Conservation (phyloP, 495 filamentous ascomycete genomes). For the Aspergillus steynii region DNA sequence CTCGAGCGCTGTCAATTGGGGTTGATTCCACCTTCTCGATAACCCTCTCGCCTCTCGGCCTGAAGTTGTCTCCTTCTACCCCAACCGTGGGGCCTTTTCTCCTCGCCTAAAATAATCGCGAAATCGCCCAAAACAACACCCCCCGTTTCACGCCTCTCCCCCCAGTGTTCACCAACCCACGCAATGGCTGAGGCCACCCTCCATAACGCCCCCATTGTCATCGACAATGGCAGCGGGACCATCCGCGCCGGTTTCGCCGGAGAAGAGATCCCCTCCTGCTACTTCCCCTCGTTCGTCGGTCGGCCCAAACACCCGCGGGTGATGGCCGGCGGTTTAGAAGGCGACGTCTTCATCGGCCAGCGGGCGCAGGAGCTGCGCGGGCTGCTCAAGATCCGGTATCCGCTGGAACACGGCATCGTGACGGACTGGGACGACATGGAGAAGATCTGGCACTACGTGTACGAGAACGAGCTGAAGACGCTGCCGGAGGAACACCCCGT, state of each 20-base stretch:
- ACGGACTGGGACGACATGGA: slow-evolving; percentile 99
- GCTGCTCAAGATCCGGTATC: slow-evolving; percentile 91
- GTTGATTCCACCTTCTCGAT: neutral
- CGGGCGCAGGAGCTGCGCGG: slow-evolving; percentile 91
- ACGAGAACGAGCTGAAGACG: slow-evolving; percentile 84
- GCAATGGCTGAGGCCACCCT: slow-evolving; percentile 76
- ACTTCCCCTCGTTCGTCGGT: slow-evolving; percentile 97
- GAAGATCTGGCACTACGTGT: slow-evolving; percentile 93
- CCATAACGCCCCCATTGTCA: slow-evolving; percentile 95
- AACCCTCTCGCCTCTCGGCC: slow-evolving; percentile 1
- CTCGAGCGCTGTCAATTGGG: neutral
- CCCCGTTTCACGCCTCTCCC: slow-evolving; percentile 14
- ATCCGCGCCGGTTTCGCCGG: slow-evolving; percentile 97
- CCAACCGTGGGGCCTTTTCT: slow-evolving; percentile 41
- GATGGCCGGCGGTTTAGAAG: slow-evolving; percentile 91
- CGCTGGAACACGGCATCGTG: slow-evolving; percentile 95
- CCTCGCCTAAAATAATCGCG: slow-evolving; percentile 20
- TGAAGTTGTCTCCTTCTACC: slow-evolving; percentile 16
- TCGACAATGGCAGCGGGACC: slow-evolving; percentile 98
- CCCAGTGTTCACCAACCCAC: slow-evolving; percentile 28
- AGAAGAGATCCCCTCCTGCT: slow-evolving; percentile 91
- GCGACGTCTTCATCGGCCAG: slow-evolving; percentile 95
- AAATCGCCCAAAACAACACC: slow-evolving; percentile 12
- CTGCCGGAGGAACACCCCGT: slow-evolving; percentile 98
- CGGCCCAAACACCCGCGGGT: slow-evolving; percentile 96